phyloP scores from a whole-genome alignment of 2,329 filamentous ascomycete genomes.

The Bipolaris zeicola region DNA sequence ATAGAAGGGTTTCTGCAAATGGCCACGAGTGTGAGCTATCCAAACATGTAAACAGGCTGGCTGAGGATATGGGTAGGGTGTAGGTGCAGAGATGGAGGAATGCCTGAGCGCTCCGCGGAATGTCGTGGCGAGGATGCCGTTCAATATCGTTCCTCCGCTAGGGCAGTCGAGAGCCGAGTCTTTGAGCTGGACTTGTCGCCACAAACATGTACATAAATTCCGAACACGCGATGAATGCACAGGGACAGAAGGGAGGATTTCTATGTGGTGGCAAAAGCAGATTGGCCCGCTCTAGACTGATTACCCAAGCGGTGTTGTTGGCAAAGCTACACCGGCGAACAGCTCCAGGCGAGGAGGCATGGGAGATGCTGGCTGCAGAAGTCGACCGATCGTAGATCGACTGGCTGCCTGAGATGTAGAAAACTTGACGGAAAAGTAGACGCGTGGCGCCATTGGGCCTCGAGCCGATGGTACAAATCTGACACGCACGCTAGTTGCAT shows the following conservation, averaged over 20 bases:
- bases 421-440: conserved; percentile 2
- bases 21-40: not conserved
- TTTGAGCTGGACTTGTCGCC: not conserved
- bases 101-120: conserved; percentile 1
- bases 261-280: conserved; percentile 3
- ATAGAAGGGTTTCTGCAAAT: not conserved
- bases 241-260: not conserved
- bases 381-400: conserved; percentile 7
- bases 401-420: not conserved
- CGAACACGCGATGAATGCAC: not conserved
- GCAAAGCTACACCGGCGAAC: not conserved
- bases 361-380: conserved; percentile 2
- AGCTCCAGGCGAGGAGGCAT: conserved; percentile 4
- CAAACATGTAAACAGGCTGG: not conserved
- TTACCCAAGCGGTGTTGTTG: not conserved
- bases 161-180: conserved; percentile 5
- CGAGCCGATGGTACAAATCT: conserved; percentile 6
- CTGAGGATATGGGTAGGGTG: not conserved
- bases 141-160: not conserved
- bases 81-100: not conserved
- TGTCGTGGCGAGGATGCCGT: not conserved
- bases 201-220: not conserved
- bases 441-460: conserved; percentile 4
- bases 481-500: conserved; percentile 10
- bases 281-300: conserved; percentile 1